A percentile compares a stretch with the other conserved stretches of the same genome.
phyloP scores from a whole-genome alignment of 352 stramenopile genomes.

The Pythium biforme region DNA sequence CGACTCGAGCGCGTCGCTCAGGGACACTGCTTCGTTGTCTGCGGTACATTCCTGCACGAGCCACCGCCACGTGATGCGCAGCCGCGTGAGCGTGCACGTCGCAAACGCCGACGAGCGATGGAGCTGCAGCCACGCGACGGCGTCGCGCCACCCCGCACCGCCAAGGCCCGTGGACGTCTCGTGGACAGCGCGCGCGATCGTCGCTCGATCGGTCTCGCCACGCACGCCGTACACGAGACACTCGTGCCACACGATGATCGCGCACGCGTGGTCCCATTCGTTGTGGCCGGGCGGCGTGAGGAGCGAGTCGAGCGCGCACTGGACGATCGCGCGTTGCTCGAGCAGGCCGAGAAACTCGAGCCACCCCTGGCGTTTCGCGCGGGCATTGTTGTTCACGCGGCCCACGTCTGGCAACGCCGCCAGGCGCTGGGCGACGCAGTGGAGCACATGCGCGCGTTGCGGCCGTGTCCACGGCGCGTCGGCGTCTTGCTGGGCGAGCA shows the following conservation, averaged over 20 bases:
- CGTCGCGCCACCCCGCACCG: conserved; percentile 13
- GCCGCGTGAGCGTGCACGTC: conserved; percentile 28
- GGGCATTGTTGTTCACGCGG: conserved; percentile 1
- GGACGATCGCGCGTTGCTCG: conserved; percentile 19
- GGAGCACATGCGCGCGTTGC: conserved; percentile 7
- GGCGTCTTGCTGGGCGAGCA: not conserved
- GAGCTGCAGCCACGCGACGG: conserved; percentile 42
- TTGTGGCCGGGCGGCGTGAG: not conserved
- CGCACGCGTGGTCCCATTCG: conserved; percentile 13
- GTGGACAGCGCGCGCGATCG: conserved; percentile 24
- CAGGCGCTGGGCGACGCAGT: not conserved
- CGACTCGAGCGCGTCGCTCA: conserved; percentile 42
- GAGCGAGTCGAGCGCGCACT: conserved; percentile 26
- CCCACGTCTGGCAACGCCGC: conserved; percentile 30
- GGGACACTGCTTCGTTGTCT: not conserved
- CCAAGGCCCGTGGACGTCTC: conserved; percentile 30
- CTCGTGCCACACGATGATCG: conserved; percentile 55
- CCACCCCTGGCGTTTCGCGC: not conserved
- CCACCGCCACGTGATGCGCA: conserved; percentile 65
- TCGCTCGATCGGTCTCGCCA: conserved; percentile 7
- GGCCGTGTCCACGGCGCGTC: not conserved
- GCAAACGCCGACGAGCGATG: conserved; percentile 39
- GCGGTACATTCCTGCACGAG: conserved; percentile 31
- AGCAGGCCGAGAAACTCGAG: conserved; percentile 24
- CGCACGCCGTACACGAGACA: conserved; percentile 21